A percentile compares a stretch with the other conserved stretches of the same genome.
phyloP scores from a whole-genome alignment of 2,329 filamentous ascomycete species.

The Xylaria digitata region DNA sequence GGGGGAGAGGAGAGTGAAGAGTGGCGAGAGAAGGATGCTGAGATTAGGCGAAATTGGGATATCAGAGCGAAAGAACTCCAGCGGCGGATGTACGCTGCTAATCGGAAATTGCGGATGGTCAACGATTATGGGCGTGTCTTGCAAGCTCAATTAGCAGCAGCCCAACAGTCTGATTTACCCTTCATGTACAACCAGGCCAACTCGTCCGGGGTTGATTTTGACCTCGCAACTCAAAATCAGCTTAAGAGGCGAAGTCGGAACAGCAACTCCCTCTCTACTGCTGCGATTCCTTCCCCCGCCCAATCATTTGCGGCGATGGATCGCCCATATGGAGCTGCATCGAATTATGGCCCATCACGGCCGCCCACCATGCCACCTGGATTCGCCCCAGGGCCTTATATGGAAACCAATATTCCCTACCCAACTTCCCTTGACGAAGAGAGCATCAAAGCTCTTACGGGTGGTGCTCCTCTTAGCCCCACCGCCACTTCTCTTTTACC shows the following conservation, averaged over 20 bases:
- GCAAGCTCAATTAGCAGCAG: conserved; percentile 58
- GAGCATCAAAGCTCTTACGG: conserved; percentile 69
- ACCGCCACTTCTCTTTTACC: conserved; percentile 80
- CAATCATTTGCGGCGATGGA: conserved; percentile 55
- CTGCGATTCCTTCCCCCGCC: conserved; percentile 56
- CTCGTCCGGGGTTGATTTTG: conserved; percentile 61
- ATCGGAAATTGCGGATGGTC: conserved; percentile 59
- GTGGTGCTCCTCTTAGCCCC: conserved; percentile 79
- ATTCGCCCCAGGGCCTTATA: conserved; percentile 66
- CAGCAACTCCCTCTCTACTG: conserved; percentile 60
- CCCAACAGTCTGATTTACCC: conserved; percentile 56
- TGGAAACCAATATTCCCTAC: conserved; percentile 59
- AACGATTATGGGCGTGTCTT: conserved; percentile 61
- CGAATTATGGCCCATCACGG: conserved; percentile 51
- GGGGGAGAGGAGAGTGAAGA: conserved; percentile 71
- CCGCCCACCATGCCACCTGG: conserved; percentile 57
- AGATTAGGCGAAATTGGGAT: conserved; percentile 68
- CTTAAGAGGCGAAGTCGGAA: conserved; percentile 61
- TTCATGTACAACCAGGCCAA: conserved; percentile 60
- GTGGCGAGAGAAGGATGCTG: conserved; percentile 62
- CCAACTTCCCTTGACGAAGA: conserved; percentile 66
- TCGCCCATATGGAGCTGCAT: conserved; percentile 42
- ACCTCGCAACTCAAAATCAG: conserved; percentile 55
- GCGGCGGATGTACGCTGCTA: conserved; percentile 59
- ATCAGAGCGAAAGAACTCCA: conserved; percentile 65